Base-by-base conservation (phyloP, 306 rosid genomes). In the Cucumis cinereus region DNA sequence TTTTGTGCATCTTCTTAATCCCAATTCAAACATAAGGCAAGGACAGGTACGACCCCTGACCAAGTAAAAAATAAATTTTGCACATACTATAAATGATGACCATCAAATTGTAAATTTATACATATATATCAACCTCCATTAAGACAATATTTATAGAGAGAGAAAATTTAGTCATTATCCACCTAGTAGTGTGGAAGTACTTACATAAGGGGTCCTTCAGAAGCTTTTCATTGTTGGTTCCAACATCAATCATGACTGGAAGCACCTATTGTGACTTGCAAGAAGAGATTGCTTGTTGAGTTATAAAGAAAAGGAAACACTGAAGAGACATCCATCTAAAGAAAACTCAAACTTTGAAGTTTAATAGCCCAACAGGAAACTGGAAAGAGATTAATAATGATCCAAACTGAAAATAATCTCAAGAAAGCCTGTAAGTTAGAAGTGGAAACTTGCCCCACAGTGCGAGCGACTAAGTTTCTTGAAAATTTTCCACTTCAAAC, bases 231-330 rank as follows among this genome's bases (percentile, higher is more conserved):
- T 92, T 95, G 89, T 95, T 90, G 81, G 97, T 95, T 76, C 99
- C 99, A 66, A 92, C 92, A 72, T 95, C 99, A 90, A 95, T 90
- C 99, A 95, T 95, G 66, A 95, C 96, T 66, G 99, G 98, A 79
- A 95, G 99, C 73, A 95, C 99, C 99, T 95, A 77, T 41, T 14
- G 55, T 50, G n/a, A 50, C 15, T 12, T 45, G 63, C 64, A 73
- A 35, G 63, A 15, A 10, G 30, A 53, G 14, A 35, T 8, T 53
- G 61, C 22, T 52, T 20, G 49, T 52, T 20, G 20, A 69, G 38
- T 69, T n/a, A 36, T 10, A 19, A n/a, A 73, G 63, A 73, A n/a
- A 52, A 55, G 28, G 7, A 73, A 30, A 53, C 77, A 30, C 47
- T 5, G 23, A 28, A 35, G n/a, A 53, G 45, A 33, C 45, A 28